phyloP scores from a whole-genome alignment of 805 yeast species.

The Wickerhamiella azyma region DNA sequence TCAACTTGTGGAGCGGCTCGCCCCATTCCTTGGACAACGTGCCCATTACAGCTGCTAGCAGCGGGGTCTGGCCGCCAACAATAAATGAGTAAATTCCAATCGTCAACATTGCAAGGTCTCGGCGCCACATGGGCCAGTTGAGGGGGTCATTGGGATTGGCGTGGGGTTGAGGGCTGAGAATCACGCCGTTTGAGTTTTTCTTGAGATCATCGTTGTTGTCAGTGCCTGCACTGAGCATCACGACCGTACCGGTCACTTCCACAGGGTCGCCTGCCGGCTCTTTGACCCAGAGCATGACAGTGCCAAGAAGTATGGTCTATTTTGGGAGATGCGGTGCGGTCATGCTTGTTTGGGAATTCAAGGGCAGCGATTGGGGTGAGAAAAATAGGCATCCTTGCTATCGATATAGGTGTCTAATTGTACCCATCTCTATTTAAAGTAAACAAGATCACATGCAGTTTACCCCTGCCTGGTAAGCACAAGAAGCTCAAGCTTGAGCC shows the following conservation, averaged over 20 bases:
- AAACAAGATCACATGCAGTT: too few relatives aligned
- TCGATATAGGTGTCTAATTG: too few relatives aligned
- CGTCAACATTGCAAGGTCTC: constrained; percentile 39
- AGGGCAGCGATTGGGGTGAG: too few relatives aligned
- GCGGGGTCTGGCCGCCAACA: constrained; percentile 50
- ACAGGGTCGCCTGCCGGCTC: constrained; percentile 27
- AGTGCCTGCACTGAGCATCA: constrained; percentile 25
- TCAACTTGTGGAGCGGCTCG: constrained; percentile 29
- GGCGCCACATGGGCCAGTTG: constrained; percentile 49
- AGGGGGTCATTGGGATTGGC: constrained; percentile 51
- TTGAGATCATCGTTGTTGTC: constrained; percentile 26
- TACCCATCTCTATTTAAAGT: too few relatives aligned
- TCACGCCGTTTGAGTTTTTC: constrained; percentile 35
- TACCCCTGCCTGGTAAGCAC: too few relatives aligned
- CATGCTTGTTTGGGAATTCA: too few relatives aligned
- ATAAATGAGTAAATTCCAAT: constrained; percentile 45
- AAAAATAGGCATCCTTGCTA: too few relatives aligned
- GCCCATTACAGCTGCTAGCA: constrained; percentile 44
- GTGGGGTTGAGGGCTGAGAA: constrained; percentile 49
- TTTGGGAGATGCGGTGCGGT: too few relatives aligned
- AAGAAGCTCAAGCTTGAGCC: too few relatives aligned
- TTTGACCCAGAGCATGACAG: constrained; percentile 26
- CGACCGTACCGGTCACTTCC: constrained; percentile 38
- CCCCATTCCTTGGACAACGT: constrained; percentile 32
- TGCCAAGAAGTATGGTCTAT: background rate